phyloP scores from a whole-genome alignment of 257 asterid species.

The Solanum dulcamara region DNA sequence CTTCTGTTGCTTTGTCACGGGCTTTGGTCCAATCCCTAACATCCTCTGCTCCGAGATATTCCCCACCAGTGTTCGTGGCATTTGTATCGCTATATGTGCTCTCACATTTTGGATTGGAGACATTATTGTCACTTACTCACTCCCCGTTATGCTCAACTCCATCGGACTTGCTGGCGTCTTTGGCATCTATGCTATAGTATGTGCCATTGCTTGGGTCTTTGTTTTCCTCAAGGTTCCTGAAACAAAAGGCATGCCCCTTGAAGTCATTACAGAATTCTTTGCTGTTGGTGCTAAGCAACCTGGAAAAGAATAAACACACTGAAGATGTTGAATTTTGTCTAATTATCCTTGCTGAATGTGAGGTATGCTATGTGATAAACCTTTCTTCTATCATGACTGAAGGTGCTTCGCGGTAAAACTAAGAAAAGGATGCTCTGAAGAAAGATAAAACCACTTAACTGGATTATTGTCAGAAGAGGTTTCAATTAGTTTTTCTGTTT shows the following conservation, averaged over 20 bases:
- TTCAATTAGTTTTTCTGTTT: neutral
- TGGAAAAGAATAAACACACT: slow-evolving; percentile 1
- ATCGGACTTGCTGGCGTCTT: slow-evolving; percentile 71
- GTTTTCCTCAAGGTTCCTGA: slow-evolving; percentile 80
- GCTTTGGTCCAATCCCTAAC: slow-evolving; percentile 94
- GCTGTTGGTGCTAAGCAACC: slow-evolving; percentile 69
- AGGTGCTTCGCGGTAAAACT: neutral
- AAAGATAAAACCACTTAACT: neutral
- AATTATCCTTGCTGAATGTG: neutral
- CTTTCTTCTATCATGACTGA: neutral
- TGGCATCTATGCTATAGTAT: slow-evolving; percentile 63
- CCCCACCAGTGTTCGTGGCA: slow-evolving; percentile 89
- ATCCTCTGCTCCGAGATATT: slow-evolving; percentile 94
- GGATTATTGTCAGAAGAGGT: neutral
- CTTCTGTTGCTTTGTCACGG: slow-evolving; percentile 90
- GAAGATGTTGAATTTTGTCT: neutral
- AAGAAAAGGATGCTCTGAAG: neutral
- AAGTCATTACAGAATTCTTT: slow-evolving; percentile 82
- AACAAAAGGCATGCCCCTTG: slow-evolving; percentile 95
- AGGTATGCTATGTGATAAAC: neutral
- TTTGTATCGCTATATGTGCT: slow-evolving; percentile 93
- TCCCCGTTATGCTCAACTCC: slow-evolving; percentile 66
- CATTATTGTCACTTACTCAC: slow-evolving; percentile 66
- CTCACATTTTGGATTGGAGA: slow-evolving; percentile 82
- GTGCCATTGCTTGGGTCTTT: slow-evolving; percentile 59